Percentiles rank a stretch among this genome's conserved stretches.
phyloP scores from a whole-genome alignment of 2,329 filamentous ascomycete species.

The Triangularia verruculosa region DNA sequence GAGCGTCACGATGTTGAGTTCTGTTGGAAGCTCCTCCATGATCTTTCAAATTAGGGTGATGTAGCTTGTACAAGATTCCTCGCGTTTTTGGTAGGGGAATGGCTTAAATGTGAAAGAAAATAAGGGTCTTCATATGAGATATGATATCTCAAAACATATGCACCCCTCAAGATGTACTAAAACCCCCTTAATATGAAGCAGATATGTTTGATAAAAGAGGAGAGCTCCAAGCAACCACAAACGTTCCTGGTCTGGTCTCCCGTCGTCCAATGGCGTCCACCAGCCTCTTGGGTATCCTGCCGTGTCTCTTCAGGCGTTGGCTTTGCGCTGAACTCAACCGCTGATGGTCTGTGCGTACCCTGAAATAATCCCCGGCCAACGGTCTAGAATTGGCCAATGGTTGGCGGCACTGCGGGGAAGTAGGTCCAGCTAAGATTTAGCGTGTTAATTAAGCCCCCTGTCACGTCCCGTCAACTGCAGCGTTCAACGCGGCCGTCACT shows the following conservation, averaged over 20 bases:
- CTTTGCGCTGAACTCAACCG: constrained; percentile 5
- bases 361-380: neutral
- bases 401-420: neutral
- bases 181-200: constrained; percentile 1
- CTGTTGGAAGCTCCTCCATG: constrained; percentile 42
- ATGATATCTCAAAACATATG: neutral
- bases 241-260: neutral
- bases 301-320: neutral
- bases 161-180: neutral
- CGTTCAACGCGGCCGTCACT: neutral
- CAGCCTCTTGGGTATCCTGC: neutral
- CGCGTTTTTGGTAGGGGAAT: neutral
- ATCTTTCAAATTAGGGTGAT: constrained; percentile 16
- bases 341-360: neutral
- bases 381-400: constrained; percentile 6
- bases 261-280: constrained; percentile 4
- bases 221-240: neutral
- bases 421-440: neutral
- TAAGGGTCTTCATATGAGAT: neutral
- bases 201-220: neutral
- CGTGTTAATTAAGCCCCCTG: neutral
- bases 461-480: constrained; percentile 6
- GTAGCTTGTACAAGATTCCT: neutral
- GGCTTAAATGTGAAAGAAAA: neutral
- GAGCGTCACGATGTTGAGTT: constrained; percentile 78